These are phyloP conservation scores for Penicillium goetzii DNA, from an alignment of 495 filamentous ascomycete genomes.

Conservation along the genomic window DNA sequence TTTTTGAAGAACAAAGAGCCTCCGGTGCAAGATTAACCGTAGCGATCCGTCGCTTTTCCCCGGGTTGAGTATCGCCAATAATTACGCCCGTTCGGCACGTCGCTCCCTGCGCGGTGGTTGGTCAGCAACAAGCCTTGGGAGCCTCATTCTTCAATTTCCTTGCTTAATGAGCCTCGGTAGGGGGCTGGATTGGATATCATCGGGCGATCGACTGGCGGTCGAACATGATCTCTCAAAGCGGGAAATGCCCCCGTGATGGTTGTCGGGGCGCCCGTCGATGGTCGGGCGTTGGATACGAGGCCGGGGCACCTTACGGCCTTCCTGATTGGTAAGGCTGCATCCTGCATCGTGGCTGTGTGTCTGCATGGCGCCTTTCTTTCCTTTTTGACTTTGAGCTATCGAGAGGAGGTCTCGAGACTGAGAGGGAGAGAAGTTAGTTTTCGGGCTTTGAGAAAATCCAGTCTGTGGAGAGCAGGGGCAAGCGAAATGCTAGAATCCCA, in stretches of 20 bases:
- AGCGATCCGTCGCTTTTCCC: conserved; percentile 1
- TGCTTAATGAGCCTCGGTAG: conserved; percentile 8
- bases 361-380: conserved; percentile 8
- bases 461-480: background rate
- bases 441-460: background rate
- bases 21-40: conserved; percentile 1
- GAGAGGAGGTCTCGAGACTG: too few relatives aligned
- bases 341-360: conserved; percentile 23
- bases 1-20: conserved; percentile 5
- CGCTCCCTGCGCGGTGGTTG: conserved; percentile 8
- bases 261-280: conserved; percentile 11
- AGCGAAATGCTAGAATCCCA: background rate
- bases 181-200: conserved; percentile 10
- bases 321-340: conserved; percentile 24
- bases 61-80: background rate
- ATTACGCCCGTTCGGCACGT: conserved; percentile 3
- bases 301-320: conserved; percentile 9
- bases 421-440: background rate
- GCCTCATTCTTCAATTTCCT: conserved; percentile 29
- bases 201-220: background rate
- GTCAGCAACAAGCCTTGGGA: conserved; percentile 24
- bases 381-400: background rate
- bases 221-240: conserved; percentile 1
- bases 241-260: conserved; percentile 19
- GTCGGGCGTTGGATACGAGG: conserved; percentile 29